These are phyloP conservation scores for Aspergillus sp. DNA, from an alignment of 2,329 filamentous ascomycete species.

Conservation along the genomic window DNA sequence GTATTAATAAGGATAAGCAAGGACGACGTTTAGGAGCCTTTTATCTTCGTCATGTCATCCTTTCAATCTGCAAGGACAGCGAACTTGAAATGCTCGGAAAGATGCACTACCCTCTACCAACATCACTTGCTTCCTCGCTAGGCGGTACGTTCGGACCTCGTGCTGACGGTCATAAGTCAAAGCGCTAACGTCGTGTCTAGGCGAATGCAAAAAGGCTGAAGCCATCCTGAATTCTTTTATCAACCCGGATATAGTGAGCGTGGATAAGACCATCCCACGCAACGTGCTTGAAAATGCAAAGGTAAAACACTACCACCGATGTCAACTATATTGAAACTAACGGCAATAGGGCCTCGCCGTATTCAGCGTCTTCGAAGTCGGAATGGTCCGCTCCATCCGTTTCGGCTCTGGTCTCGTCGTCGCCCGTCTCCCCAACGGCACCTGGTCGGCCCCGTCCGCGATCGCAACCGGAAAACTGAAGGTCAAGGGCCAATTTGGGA, in stretches of 20 bases:
- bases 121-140: conserved; percentile 3
- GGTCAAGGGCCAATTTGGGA: conserved; percentile 47
- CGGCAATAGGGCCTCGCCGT: conserved; percentile 43
- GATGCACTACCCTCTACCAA: conserved; percentile 1
- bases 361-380: conserved; percentile 45
- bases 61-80: not conserved
- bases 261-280: conserved; percentile 7
- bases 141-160: not conserved
- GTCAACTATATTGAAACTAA: not conserved
- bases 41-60: not conserved
- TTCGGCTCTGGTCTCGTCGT: conserved; percentile 50
- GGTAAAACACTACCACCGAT: not conserved
- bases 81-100: not conserved
- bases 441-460: conserved; percentile 49
- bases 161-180: not conserved
- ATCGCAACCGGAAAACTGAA: conserved; percentile 44
- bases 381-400: conserved; percentile 47
- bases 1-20: not conserved
- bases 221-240: conserved; percentile 9
- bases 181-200: not conserved
- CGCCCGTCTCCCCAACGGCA: conserved; percentile 44
- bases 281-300: conserved; percentile 9
- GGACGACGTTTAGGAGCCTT: not conserved
- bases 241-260: conserved; percentile 6
- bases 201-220: conserved; percentile 12